A percentile compares a stretch with the other conserved stretches of the same genome.
Conservation (phyloP, 1,284 basidiomycete genomes). For the Ustilago hordei region DNA sequence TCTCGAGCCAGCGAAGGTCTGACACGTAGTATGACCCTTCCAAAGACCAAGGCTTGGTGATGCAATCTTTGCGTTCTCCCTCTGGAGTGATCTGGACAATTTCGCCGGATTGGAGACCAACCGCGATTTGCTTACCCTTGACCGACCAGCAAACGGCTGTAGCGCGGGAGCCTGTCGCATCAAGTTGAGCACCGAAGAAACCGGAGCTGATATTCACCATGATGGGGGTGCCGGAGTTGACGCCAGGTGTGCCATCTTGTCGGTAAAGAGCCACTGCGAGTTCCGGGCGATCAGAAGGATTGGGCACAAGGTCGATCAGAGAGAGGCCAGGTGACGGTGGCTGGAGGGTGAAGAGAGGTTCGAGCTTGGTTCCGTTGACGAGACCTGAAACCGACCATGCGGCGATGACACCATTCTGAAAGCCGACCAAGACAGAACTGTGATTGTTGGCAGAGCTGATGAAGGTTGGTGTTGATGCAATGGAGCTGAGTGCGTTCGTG, state of each 20-base stretch:
- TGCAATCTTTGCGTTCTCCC: constrained; percentile 75
- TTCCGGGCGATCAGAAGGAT: constrained; percentile 70
- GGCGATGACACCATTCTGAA: constrained; percentile 55
- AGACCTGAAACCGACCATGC: constrained; percentile 46
- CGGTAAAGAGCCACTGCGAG: constrained; percentile 69
- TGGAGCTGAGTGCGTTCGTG: constrained; percentile 21
- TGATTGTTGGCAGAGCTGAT: constrained; percentile 47
- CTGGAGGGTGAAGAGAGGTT: constrained; percentile 41
- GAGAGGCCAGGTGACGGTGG: constrained; percentile 41
- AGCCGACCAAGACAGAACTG: constrained; percentile 37
- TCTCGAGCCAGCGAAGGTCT: constrained; percentile 78
- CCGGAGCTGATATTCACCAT: constrained; percentile 50
- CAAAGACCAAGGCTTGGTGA: constrained; percentile 74
- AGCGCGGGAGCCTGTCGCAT: constrained; percentile 29
- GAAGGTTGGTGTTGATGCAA: constrained; percentile 48
- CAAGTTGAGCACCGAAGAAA: constrained; percentile 45
- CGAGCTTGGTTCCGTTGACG: constrained; percentile 31
- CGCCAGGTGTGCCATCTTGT: constrained; percentile 67
- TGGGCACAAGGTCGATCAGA: constrained; percentile 69
- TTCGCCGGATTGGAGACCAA: constrained; percentile 79
- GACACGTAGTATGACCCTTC: constrained; percentile 73
- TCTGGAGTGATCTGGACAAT: constrained; percentile 78
- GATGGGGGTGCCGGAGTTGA: constrained; percentile 39
- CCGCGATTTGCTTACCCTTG: constrained; percentile 85
- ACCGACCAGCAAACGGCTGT: constrained; percentile 82